Evolutionary conservation across 495 filamentous ascomycete genomes (phyloP).

Genomic region (Neurospora sp.): DNA sequence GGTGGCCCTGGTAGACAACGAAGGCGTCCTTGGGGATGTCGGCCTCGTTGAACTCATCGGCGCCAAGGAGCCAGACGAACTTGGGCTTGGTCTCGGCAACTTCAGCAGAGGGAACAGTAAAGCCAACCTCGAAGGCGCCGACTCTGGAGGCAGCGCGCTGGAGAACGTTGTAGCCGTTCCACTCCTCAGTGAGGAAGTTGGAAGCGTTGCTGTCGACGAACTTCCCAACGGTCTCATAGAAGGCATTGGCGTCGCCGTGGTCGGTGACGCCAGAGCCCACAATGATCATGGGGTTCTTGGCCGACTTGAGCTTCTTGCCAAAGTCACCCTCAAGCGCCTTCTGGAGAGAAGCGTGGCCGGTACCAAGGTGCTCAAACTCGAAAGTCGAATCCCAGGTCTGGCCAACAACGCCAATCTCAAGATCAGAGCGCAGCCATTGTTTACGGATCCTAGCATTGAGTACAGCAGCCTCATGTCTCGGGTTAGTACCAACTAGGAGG

Average conservation of each 20-base stretch:
- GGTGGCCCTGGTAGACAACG: constrained; percentile 95
- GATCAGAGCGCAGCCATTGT: constrained; percentile 91
- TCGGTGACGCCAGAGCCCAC: constrained; percentile 84
- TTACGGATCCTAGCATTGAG: constrained; percentile 95
- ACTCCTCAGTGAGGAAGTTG: constrained; percentile 81
- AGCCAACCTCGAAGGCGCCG: constrained; percentile 92
- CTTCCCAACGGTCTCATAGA: constrained; percentile 77
- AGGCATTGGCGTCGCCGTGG: constrained; percentile 79
- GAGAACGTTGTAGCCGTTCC: constrained; percentile 96
- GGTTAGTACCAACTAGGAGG: constrained; percentile 88
- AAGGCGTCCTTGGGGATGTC: constrained; percentile 92
- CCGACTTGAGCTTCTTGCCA: constrained; percentile 81
- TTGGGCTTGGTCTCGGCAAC: constrained; percentile 79
- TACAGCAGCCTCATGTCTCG: constrained; percentile 85
- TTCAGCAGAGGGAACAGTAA: constrained; percentile 66
- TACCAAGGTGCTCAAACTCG: constrained; percentile 80
- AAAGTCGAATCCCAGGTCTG: constrained; percentile 89
- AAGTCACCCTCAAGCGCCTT: constrained; percentile 74
- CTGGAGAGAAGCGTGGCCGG: constrained; percentile 68
- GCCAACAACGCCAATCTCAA: constrained; percentile 86
- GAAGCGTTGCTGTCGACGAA: constrained; percentile 87
- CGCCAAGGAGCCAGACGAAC: constrained; percentile 93
- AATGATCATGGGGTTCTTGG: constrained; percentile 90
- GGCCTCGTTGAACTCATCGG: constrained; percentile 71
- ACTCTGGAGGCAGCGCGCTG: constrained; percentile 85